phyloP scores from a whole-genome alignment of 1,284 basidiomycete species.

The Apiotrichum akiyoshidainum region DNA sequence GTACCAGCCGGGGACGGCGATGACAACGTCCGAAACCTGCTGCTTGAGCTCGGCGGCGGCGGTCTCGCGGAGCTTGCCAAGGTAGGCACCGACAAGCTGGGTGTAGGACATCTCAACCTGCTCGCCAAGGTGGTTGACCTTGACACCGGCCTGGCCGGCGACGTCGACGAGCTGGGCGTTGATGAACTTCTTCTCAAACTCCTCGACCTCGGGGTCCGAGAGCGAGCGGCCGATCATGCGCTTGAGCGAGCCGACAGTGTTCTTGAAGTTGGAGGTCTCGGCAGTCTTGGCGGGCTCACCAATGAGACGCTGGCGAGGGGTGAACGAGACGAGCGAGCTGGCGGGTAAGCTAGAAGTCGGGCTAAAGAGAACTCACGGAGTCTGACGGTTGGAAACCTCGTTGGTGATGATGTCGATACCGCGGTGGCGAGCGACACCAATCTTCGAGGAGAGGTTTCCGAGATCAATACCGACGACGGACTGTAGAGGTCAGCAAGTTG shows the following conservation, averaged over 20 bases:
- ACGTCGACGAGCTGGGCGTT: slow-evolving; percentile 79
- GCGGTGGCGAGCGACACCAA: slow-evolving; percentile 86
- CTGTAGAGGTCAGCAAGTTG: slow-evolving; percentile 24
- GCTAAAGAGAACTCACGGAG: slow-evolving; percentile 65
- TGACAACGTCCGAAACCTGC: slow-evolving; percentile 80
- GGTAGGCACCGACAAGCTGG: slow-evolving; percentile 80
- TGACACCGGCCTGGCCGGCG: slow-evolving; percentile 71
- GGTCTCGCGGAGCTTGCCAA: slow-evolving; percentile 82
- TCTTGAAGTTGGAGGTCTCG: slow-evolving; percentile 96
- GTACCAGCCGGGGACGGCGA: slow-evolving; percentile 92
- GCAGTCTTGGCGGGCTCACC: slow-evolving; percentile 93
- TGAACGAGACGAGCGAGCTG: slow-evolving; percentile 89
- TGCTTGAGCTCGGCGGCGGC: slow-evolving; percentile 77
- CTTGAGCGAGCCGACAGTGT: slow-evolving; percentile 87
- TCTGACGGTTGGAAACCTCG: slow-evolving; percentile 90
- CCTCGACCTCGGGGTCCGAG: slow-evolving; percentile 70
- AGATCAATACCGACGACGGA: slow-evolving; percentile 86
- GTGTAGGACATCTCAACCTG: slow-evolving; percentile 71
- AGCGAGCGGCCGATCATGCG: slow-evolving; percentile 75
- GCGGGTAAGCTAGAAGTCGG: neutral
- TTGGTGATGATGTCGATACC: slow-evolving; percentile 95
- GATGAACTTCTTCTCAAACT: slow-evolving; percentile 82
- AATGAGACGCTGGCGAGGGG: slow-evolving; percentile 77
- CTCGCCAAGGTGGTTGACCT: slow-evolving; percentile 85
- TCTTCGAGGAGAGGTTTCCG: slow-evolving; percentile 84